These are phyloP conservation scores for Pleurotus citrinopileatus DNA, from an alignment of 768 basidiomycete species.

Conservation along the genomic window DNA sequence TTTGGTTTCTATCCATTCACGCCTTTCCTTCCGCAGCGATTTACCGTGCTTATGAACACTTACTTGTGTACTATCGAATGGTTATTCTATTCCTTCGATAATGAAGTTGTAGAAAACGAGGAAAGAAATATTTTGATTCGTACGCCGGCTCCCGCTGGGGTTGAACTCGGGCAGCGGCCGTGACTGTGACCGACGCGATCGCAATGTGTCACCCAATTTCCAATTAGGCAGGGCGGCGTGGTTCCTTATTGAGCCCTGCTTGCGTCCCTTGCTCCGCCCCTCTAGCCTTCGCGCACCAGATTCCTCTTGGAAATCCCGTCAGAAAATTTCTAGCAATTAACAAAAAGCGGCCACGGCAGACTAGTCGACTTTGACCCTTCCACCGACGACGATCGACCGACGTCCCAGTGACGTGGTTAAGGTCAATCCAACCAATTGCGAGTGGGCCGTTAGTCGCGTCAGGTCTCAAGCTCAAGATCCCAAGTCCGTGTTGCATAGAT, in stretches of 20 bases:
- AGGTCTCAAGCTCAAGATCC: too few species aligned
- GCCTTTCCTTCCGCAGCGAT: not conserved
- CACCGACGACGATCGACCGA: not conserved
- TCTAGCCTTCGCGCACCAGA: not conserved
- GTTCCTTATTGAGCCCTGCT: constrained; percentile 6
- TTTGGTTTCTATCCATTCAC: not conserved
- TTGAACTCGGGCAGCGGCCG: not conserved
- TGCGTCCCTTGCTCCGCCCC: not conserved
- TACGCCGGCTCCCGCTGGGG: too few species aligned
- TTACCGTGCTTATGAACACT: not conserved
- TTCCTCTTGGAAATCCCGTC: not conserved
- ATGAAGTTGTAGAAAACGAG: not conserved
- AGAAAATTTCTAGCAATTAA: not conserved
- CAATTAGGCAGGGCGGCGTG: not conserved
- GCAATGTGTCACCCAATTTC: not conserved
- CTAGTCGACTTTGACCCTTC: not conserved
- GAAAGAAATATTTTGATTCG: not conserved
- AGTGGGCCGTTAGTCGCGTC: not conserved
- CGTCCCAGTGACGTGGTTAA: not conserved
- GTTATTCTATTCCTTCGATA: not conserved
- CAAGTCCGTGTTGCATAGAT: not conserved
- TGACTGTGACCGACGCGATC: constrained; percentile 2
- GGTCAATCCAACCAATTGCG: not conserved
- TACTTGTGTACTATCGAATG: not conserved
- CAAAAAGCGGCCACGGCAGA: not conserved